Conservation (phyloP, 352 stramenopile species). For the Globisporangium splendens region DNA sequence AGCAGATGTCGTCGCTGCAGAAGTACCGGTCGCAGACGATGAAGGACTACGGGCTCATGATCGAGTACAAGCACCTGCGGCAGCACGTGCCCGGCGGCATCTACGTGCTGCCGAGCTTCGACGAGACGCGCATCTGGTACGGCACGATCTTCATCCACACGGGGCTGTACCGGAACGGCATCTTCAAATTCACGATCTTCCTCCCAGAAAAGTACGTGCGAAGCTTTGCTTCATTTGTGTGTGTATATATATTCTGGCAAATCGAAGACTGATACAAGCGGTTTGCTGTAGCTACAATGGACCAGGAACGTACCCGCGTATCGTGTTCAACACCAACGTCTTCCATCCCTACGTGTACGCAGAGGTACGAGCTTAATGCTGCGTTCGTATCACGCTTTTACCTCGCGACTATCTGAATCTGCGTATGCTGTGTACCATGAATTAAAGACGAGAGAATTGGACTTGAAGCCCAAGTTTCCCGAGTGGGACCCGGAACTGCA, state of each 20-base stretch:
- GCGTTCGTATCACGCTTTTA: neutral
- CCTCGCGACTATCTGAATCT: neutral
- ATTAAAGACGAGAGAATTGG: constrained; percentile 81
- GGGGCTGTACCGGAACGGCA: constrained; percentile 93
- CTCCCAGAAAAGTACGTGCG: constrained; percentile 61
- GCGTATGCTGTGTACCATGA: neutral
- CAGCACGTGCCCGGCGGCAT: constrained; percentile 93
- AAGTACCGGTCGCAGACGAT: constrained; percentile 85
- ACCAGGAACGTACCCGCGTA: constrained; percentile 86
- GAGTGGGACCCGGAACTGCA: constrained; percentile 92
- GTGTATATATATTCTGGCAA: neutral
- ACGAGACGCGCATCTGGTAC: constrained; percentile 91
- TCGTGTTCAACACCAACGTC: constrained; percentile 91
- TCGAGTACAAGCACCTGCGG: constrained; percentile 97
- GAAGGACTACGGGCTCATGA: constrained; percentile 95
- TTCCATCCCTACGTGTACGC: constrained; percentile 94
- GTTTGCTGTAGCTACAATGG: constrained; percentile 89
- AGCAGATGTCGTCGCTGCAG: constrained; percentile 81
- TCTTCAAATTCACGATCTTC: constrained; percentile 96
- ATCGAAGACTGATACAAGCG: neutral
- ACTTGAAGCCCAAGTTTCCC: constrained; percentile 90
- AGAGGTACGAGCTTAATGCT: constrained; percentile 21
- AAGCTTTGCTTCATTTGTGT: neutral
- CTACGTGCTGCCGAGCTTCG: constrained; percentile 93
- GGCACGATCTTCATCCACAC: constrained; percentile 96